These are phyloP conservation scores for Podaxis sp. DNA, from an alignment of 768 basidiomycete species.

Conservation along the genomic window DNA sequence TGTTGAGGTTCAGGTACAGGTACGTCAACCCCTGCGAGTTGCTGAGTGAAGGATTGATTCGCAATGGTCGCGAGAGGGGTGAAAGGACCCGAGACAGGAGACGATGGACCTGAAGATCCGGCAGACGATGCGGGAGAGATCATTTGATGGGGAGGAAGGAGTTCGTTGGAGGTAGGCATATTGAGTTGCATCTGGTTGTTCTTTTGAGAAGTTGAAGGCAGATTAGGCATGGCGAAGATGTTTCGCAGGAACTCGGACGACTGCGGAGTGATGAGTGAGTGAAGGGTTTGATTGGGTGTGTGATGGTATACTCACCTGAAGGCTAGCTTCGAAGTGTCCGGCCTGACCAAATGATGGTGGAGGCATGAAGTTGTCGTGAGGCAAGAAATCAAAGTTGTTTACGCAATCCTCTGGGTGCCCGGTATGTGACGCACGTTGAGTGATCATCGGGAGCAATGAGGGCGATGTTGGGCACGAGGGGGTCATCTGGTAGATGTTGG, in stretches of 20 bases:
- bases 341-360: conserved; percentile 36
- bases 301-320: conserved; percentile 34
- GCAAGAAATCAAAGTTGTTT: conserved; percentile 57
- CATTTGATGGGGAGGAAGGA: conserved; percentile 44
- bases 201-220: conserved; percentile 16
- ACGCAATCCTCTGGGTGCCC: conserved; percentile 43
- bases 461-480: conserved; percentile 69
- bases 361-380: conserved; percentile 40
- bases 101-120: conserved; percentile 49
- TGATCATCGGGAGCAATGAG: conserved; percentile 57
- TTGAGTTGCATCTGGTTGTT: conserved; percentile 6
- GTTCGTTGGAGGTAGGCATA: conserved; percentile 3
- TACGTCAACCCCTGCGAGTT: conserved; percentile 15
- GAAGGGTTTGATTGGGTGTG: conserved; percentile 16
- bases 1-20: conserved; percentile 29
- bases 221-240: conserved; percentile 40
- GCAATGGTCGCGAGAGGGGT: conserved; percentile 41
- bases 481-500: conserved; percentile 51
- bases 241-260: conserved; percentile 49
- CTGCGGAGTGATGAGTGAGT: conserved; percentile 28
- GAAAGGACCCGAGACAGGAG: conserved; percentile 49
- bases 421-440: conserved; percentile 55
- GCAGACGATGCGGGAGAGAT: conserved; percentile 51
- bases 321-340: conserved; percentile 45
- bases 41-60: conserved; percentile 25